Evolutionary conservation across 805 yeast species (phyloP).

Genomic region (Lachancea meyersii): DNA sequence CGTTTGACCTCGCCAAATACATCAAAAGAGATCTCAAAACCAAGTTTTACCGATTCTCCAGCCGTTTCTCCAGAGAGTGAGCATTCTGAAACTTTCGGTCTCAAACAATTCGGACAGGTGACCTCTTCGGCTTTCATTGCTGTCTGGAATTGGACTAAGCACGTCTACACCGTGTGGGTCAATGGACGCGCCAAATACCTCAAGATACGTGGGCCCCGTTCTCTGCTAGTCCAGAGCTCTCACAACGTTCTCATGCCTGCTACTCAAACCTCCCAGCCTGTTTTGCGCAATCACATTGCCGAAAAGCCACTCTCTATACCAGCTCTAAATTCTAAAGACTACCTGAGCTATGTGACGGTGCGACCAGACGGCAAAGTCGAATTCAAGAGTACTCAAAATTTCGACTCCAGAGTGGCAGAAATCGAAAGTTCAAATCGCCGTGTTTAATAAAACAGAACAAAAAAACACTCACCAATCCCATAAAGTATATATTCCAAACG

Average conservation of each 20-base stretch:
- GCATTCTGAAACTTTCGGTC: conserved; percentile 15
- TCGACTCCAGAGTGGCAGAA: conserved; percentile 10
- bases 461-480: neutral
- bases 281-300: neutral
- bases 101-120: conserved; percentile 14
- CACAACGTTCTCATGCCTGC: conserved; percentile 19
- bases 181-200: conserved; percentile 24
- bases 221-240: conserved; percentile 28
- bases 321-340: conserved; percentile 10
- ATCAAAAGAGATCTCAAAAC: too few species aligned
- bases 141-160: conserved; percentile 13
- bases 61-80: too few species aligned
- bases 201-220: conserved; percentile 32
- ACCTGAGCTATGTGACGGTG: conserved; percentile 22
- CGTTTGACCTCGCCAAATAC: conserved; percentile 1
- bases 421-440: conserved; percentile 7
- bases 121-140: conserved; percentile 7
- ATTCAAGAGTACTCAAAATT: conserved; percentile 21
- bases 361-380: conserved; percentile 18
- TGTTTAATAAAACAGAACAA: conserved; percentile 7
- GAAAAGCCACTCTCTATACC: neutral
- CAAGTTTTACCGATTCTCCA: too few species aligned
- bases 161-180: conserved; percentile 11
- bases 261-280: neutral
- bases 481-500: neutral